A percentile compares a stretch with the other conserved stretches of the same genome.
These are phyloP conservation scores for Pseudofabraea citricarpa DNA, from an alignment of 2,329 filamentous ascomycete genomes.

Conservation along the genomic window DNA sequence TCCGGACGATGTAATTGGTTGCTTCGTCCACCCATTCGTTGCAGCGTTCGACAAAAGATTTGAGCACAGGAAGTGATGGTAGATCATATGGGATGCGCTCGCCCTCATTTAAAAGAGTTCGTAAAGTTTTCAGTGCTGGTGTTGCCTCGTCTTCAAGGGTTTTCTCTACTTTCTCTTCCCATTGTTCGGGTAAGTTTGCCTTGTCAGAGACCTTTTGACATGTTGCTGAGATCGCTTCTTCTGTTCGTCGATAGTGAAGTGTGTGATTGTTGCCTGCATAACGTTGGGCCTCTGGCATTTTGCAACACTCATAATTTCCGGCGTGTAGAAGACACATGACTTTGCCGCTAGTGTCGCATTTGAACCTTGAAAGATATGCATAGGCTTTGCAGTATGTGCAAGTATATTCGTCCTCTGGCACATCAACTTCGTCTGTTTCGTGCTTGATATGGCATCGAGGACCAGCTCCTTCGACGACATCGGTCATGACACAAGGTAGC, in stretches of 20 bases:
- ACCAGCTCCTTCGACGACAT: conserved; percentile 21
- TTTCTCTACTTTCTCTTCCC: conserved; percentile 86
- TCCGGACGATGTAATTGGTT: conserved; percentile 91
- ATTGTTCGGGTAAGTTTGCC: conserved; percentile 76
- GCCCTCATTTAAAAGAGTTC: conserved; percentile 82
- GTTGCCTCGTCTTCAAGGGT: conserved; percentile 77
- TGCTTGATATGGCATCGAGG: conserved; percentile 54
- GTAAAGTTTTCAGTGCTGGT: conserved; percentile 81
- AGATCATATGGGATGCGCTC: conserved; percentile 93
- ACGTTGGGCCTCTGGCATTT: conserved; percentile 60
- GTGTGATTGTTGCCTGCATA: conserved; percentile 66
- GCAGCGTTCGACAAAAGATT: conserved; percentile 89
- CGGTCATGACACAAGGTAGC: conserved; percentile 25
- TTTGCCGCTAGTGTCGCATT: conserved; percentile 77
- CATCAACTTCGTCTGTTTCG: conserved; percentile 65
- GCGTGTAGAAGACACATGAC: conserved; percentile 79
- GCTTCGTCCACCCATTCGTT: conserved; percentile 98
- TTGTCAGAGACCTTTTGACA: conserved; percentile 81
- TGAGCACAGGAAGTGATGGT: conserved; percentile 74
- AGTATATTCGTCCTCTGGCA: conserved; percentile 88
- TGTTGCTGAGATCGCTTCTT: conserved; percentile 61
- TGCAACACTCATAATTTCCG: conserved; percentile 76
- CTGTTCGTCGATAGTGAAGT: conserved; percentile 71
- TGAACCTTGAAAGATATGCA: conserved; percentile 85
- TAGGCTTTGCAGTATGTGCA: conserved; percentile 91